A percentile compares a stretch with the other conserved stretches of the same genome.
Evolutionary conservation across 352 stramenopile genomes (phyloP).

Genomic region (Phytophthora tubulina): DNA sequence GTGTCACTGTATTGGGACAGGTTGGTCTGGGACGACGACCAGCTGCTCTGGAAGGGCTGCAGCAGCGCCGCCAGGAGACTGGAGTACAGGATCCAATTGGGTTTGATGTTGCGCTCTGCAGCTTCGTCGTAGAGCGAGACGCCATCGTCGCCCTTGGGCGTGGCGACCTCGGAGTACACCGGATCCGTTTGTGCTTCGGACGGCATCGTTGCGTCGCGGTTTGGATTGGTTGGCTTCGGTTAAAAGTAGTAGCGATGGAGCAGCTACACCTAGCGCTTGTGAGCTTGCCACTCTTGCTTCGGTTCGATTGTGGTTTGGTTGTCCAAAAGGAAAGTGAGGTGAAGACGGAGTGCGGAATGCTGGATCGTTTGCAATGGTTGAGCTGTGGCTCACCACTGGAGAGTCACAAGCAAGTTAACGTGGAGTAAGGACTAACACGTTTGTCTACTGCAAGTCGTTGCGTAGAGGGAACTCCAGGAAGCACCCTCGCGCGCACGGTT

Average conservation of each 20-base stretch:
- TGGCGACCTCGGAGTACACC: constrained; percentile 20
- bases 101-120: constrained; percentile 20
- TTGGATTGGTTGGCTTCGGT: constrained; percentile 2
- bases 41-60: constrained; percentile 62
- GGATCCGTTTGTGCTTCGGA: constrained; percentile 21
- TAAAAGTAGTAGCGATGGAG: constrained; percentile 4
- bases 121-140: constrained; percentile 15
- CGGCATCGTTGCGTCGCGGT: neutral
- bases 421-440: neutral
- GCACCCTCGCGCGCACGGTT: neutral
- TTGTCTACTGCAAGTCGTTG: constrained; percentile 8
- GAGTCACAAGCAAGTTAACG: neutral
- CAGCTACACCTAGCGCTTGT: neutral
- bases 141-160: constrained; percentile 18
- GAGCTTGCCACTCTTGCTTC: neutral
- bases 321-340: constrained; percentile 20
- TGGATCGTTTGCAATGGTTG: neutral
- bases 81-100: constrained; percentile 34
- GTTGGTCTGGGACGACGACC: constrained; percentile 66
- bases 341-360: neutral
- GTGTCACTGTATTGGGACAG: constrained; percentile 58
- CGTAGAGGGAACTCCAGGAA: constrained; percentile 6
- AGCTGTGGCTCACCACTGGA: neutral
- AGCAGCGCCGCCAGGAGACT: constrained; percentile 46
- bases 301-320: neutral